Evolutionary conservation across 2,329 filamentous ascomycete genomes (phyloP).

Genomic region (Fusarium sp.): DNA sequence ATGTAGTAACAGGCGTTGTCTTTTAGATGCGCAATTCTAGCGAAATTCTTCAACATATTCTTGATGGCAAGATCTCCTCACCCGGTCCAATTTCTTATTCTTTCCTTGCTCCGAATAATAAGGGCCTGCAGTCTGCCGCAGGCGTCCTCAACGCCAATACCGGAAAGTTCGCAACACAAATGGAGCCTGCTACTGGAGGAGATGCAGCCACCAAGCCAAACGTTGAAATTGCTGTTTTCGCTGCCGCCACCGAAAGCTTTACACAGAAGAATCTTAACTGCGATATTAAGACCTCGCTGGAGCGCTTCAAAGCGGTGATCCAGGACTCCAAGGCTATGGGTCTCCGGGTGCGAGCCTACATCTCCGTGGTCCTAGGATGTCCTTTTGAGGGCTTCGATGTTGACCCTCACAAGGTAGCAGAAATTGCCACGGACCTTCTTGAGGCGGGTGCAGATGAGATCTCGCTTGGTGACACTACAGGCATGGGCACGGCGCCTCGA

Average conservation of each 20-base stretch:
- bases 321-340: conserved; percentile 73
- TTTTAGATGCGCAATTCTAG: conserved; percentile 83
- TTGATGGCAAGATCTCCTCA: conserved; percentile 68
- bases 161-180: conserved; percentile 64
- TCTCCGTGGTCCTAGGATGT: conserved; percentile 85
- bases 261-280: conserved; percentile 87
- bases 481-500: conserved; percentile 85
- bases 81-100: conserved; percentile 76
- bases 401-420: conserved; percentile 72
- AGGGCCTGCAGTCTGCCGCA: conserved; percentile 76
- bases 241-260: conserved; percentile 84
- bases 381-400: conserved; percentile 79
- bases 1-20: conserved; percentile 24
- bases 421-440: conserved; percentile 77
- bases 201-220: conserved; percentile 60
- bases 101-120: conserved; percentile 83
- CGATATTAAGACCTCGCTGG: conserved; percentile 79
- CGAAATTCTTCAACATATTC: conserved; percentile 78
- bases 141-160: conserved; percentile 66
- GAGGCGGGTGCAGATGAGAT: conserved; percentile 94
- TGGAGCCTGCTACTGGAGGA: conserved; percentile 57
- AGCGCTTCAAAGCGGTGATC: conserved; percentile 78
- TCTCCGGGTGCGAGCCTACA: conserved; percentile 80
- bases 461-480: conserved; percentile 89
- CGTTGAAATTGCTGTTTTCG: conserved; percentile 83